Evolutionary conservation across 768 basidiomycete species (phyloP).

Genomic region (Tephrocybe sp.): DNA sequence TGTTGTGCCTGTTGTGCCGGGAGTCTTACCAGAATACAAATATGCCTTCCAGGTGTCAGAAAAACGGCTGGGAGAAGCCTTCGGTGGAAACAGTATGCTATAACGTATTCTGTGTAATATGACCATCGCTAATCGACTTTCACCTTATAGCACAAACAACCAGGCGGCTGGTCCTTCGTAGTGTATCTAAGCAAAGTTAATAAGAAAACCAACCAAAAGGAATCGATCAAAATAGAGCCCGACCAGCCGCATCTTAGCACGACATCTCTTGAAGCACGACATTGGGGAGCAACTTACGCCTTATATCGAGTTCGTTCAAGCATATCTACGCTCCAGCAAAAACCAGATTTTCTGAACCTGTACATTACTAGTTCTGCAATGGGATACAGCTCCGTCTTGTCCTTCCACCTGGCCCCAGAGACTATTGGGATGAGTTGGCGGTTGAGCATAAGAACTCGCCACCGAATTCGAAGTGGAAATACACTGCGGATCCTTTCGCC

Average conservation of each 20-base stretch:
- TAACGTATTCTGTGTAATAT: background rate
- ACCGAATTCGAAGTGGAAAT: conserved; percentile 83
- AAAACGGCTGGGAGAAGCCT: conserved; percentile 87
- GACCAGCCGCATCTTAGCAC: conserved; percentile 67
- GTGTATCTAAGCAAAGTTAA: conserved; percentile 68
- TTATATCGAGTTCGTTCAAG: conserved; percentile 74
- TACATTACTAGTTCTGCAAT: conserved; percentile 71
- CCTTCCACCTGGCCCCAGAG: conserved; percentile 80
- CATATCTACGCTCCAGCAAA: conserved; percentile 7
- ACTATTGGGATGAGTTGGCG: conserved; percentile 83
- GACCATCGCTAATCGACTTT: too few relatives aligned
- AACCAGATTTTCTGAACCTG: conserved; percentile 22
- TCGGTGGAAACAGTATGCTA: conserved; percentile 67
- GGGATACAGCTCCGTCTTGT: conserved; percentile 69
- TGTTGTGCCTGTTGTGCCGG: too few relatives aligned
- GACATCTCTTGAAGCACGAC: conserved; percentile 80
- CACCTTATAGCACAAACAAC: conserved; percentile 43
- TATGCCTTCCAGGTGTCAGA: conserved; percentile 64
- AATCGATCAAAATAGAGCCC: conserved; percentile 71
- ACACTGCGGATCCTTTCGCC: conserved; percentile 81
- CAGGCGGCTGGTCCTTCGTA: conserved; percentile 59
- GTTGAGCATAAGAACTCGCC: conserved; percentile 67
- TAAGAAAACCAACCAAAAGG: conserved; percentile 68
- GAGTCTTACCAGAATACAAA: background rate
- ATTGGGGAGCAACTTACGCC: conserved; percentile 89